Base-by-base conservation (phyloP, 495 filamentous ascomycete species). In the Aspergillus mulundensis region DNA sequence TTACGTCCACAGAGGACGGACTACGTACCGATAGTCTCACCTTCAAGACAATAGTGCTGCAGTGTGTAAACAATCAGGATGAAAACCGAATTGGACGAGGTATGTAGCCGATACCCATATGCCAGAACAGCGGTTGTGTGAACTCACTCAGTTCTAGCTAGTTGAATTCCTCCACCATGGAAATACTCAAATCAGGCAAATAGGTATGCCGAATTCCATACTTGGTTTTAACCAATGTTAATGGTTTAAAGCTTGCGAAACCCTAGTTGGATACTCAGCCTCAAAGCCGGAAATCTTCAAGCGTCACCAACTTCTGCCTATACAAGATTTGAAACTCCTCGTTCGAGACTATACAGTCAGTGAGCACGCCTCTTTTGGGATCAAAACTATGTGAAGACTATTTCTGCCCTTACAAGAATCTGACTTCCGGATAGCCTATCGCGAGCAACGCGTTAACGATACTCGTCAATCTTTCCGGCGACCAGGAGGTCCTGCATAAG, bases 371-470 rank as follows among this genome's bases (percentile, higher is more conserved):
- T 14, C n/a, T 10, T 19, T 24, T 19, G n/a, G 40, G 11, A 49
- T 54, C 21, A n/a, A 20, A 32, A 12, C 16, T 19, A 23, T 43
- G 40, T 3, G n/a, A 7, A 25, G n/a, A n/a, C 5, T 18, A 16
- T 8, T 7, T 15, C 15, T 25, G 8, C n/a, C 14, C 16, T 5
- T 53, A 14, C 1, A 21, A 1, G 16, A 3, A 18, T 12, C 39
- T 53, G 38, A 53, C 23, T 30, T 38, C 14, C 19, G 15, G 8
- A 11, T 61, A 95, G 90, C 82, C 87, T 62, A 96, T 96, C 56
- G 88, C 93, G 19, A 90, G 91, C 62, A 87, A 96, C 80, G 93
- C 87, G n/a, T 70, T 97, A 55, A 94, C 84, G 10, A 96, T 97
- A 48, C 80, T 98, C 40, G 85, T 97, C 68, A 98, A 98, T 69